These are phyloP conservation scores for Phlebopus sp. DNA, from an alignment of 1,284 basidiomycete species.

Conservation along the genomic window DNA sequence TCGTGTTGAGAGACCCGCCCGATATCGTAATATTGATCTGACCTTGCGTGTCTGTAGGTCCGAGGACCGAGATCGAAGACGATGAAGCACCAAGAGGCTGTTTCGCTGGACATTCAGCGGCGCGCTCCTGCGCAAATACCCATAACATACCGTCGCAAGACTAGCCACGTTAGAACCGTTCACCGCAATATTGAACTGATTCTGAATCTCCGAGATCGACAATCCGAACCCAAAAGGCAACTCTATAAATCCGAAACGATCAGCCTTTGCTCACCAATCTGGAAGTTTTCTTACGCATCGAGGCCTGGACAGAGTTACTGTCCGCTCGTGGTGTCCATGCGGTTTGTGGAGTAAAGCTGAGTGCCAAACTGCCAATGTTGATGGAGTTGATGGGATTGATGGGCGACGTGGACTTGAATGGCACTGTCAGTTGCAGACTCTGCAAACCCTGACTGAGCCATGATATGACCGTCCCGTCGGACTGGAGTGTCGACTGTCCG, in stretches of 20 bases:
- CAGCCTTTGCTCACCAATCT: background rate
- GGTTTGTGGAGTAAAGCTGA: slow-evolving; percentile 53
- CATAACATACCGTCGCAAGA: slow-evolving; percentile 49
- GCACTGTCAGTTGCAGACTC: slow-evolving; percentile 55
- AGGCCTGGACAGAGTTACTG: slow-evolving; percentile 59
- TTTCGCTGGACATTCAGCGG: slow-evolving; percentile 12
- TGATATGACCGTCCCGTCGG: slow-evolving; percentile 53
- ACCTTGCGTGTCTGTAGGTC: slow-evolving; percentile 59
- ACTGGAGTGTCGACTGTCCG: slow-evolving; percentile 57
- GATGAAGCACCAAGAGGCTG: slow-evolving; percentile 60
- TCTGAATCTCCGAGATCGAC: slow-evolving; percentile 63
- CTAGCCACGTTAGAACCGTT: slow-evolving; percentile 51
- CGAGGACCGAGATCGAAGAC: slow-evolving; percentile 51
- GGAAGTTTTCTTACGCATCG: slow-evolving; percentile 41
- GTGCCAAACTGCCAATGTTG: slow-evolving; percentile 58
- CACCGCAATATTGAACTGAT: slow-evolving; percentile 60
- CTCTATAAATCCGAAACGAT: slow-evolving; percentile 35
- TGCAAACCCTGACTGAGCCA: slow-evolving; percentile 70
- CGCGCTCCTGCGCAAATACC: slow-evolving; percentile 7
- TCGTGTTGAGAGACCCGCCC: slow-evolving; percentile 52
- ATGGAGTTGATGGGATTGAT: slow-evolving; percentile 73
- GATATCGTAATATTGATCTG: slow-evolving; percentile 65
- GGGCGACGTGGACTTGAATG: slow-evolving; percentile 52
- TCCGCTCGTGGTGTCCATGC: slow-evolving; percentile 61
- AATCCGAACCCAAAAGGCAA: slow-evolving; percentile 78